phyloP scores from a whole-genome alignment of 345 rosid species.

The Barbarea vulgaris region DNA sequence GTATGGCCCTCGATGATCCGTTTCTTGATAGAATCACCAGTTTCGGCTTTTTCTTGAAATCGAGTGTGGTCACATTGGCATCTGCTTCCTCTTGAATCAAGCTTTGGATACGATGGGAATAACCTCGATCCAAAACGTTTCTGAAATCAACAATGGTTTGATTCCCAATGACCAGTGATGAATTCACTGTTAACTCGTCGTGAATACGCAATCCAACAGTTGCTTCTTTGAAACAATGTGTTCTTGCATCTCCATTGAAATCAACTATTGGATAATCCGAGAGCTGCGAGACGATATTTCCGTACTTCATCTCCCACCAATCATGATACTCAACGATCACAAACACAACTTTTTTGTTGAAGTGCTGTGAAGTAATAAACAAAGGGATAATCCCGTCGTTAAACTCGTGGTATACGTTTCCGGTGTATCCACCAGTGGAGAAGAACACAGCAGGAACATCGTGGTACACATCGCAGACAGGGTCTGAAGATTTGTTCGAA shows the following conservation, averaged over 20 bases:
- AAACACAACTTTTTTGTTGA: slow-evolving; percentile 71
- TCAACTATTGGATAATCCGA: slow-evolving; percentile 60
- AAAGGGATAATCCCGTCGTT: slow-evolving; percentile 83
- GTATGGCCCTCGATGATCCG: slow-evolving; percentile 61
- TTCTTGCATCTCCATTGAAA: slow-evolving; percentile 62
- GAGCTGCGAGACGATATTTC: slow-evolving; percentile 58
- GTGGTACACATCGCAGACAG: slow-evolving; percentile 59
- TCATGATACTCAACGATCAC: slow-evolving; percentile 75
- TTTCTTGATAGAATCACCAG: slow-evolving; percentile 67
- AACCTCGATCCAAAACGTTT: slow-evolving; percentile 60
- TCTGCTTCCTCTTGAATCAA: slow-evolving; percentile 47
- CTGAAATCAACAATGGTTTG: slow-evolving; percentile 60
- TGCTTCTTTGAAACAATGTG: slow-evolving; percentile 81
- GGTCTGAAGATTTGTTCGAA: slow-evolving; percentile 16
- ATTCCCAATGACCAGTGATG: slow-evolving; percentile 45
- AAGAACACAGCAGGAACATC: slow-evolving; percentile 76
- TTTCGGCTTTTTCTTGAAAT: slow-evolving; percentile 55
- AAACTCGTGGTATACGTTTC: slow-evolving; percentile 83
- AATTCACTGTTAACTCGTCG: slow-evolving; percentile 66
- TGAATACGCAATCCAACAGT: slow-evolving; percentile 77
- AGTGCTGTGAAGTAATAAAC: slow-evolving; percentile 74
- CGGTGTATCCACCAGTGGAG: slow-evolving; percentile 85
- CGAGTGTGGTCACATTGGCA: slow-evolving; percentile 24
- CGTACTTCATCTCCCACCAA: slow-evolving; percentile 88
- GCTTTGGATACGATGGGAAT: slow-evolving; percentile 54